phyloP scores from a whole-genome alignment of 2,329 filamentous ascomycete species.

The Didymella pomorum region DNA sequence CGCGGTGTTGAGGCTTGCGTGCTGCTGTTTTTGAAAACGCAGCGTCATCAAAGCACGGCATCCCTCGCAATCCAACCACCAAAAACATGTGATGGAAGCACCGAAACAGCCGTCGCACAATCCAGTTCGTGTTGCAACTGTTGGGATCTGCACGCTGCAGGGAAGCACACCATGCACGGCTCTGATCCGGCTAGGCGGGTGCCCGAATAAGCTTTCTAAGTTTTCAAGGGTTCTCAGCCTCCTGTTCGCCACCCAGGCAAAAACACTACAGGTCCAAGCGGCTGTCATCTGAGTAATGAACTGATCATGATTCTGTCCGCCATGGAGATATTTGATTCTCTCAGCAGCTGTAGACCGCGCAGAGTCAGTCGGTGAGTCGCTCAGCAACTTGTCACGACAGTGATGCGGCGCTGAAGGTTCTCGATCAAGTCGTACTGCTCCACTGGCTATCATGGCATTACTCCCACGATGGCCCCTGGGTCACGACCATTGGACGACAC shows the following conservation, averaged over 20 bases:
- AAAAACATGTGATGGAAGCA: conserved; percentile 29
- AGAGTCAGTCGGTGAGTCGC: neutral
- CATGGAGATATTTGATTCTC: neutral
- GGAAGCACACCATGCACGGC: conserved; percentile 16
- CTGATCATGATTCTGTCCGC: conserved; percentile 13
- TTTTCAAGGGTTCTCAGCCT: conserved; percentile 36
- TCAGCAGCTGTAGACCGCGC: neutral
- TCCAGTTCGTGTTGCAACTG: conserved; percentile 29
- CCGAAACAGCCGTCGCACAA: conserved; percentile 27
- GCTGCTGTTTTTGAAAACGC: conserved; percentile 16
- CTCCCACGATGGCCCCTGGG: conserved; percentile 34
- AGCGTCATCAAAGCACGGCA: conserved; percentile 11
- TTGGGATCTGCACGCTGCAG: conserved; percentile 31
- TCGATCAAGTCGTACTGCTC: conserved; percentile 27
- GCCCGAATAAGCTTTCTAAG: conserved; percentile 36
- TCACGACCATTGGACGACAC: conserved; percentile 39
- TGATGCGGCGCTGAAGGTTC: conserved; percentile 16
- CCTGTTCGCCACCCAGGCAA: conserved; percentile 31
- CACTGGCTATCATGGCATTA: conserved; percentile 21
- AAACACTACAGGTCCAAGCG: conserved; percentile 23
- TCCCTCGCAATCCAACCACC: conserved; percentile 12
- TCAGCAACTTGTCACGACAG: conserved; percentile 1
- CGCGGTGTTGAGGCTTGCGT: conserved; percentile 8
- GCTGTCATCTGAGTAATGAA: conserved; percentile 22
- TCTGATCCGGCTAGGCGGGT: conserved; percentile 14